These are phyloP conservation scores for Cercospora beticola DNA, from an alignment of 2,329 filamentous ascomycete genomes.

Conservation along the genomic window DNA sequence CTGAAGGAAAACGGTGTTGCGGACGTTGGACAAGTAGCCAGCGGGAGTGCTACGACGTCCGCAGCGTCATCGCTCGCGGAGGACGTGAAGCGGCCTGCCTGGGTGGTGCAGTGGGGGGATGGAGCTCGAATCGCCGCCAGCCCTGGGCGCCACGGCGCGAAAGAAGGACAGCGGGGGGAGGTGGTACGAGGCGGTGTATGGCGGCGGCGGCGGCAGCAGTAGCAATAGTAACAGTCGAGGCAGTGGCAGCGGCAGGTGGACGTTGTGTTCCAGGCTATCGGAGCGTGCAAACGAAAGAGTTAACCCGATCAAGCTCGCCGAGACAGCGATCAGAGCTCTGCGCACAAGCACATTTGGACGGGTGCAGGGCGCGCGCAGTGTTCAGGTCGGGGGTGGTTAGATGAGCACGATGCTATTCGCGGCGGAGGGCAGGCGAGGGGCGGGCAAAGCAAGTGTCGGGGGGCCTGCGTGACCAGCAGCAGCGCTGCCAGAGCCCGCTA, in stretches of 20 bases:
- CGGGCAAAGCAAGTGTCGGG: background rate
- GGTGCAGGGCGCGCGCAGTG: background rate
- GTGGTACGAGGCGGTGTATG: background rate
- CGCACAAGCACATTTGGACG: background rate
- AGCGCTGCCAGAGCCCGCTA: background rate
- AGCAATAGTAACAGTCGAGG: background rate
- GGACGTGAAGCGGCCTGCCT: conserved; percentile 3
- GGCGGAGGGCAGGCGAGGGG: conserved; percentile 1
- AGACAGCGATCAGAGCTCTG: conserved; percentile 1
- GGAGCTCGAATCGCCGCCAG: background rate
- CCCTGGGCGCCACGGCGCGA: background rate
- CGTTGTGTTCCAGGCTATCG: background rate
- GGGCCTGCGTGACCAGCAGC: background rate
- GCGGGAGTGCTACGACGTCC: conserved; percentile 1
- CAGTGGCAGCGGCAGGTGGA: conserved; percentile 1
- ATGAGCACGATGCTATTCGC: conserved; percentile 4
- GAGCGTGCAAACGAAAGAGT: background rate
- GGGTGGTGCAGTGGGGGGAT: background rate
- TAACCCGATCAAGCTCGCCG: conserved; percentile 7
- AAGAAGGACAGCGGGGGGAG: background rate
- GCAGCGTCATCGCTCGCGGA: conserved; percentile 11
- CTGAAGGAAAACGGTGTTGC: background rate
- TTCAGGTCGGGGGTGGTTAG: background rate
- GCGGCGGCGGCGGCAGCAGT: background rate
- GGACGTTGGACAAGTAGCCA: background rate